Evolutionary conservation across 257 asterid genomes (phyloP).

Genomic region (Craterostigma plantagineum): DNA sequence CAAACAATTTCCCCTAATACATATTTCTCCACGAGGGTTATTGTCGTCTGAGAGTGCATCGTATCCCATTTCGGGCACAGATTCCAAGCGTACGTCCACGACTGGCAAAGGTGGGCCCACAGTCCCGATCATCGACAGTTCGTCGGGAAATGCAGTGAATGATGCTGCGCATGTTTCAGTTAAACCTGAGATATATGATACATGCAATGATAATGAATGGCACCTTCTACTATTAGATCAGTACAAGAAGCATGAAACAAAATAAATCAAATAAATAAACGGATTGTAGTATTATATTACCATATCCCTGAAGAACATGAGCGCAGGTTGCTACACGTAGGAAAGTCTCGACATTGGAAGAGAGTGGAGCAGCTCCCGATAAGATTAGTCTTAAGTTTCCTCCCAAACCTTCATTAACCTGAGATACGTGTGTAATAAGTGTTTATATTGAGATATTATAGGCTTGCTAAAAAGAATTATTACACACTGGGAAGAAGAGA

Average conservation of each 20-base stretch:
- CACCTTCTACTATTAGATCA: constrained; percentile 1
- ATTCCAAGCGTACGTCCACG: constrained; percentile 82
- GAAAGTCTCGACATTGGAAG: constrained; percentile 79
- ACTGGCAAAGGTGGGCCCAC: constrained; percentile 94
- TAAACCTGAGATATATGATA: too few relatives aligned
- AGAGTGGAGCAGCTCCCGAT: constrained; percentile 99
- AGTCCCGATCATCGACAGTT: constrained; percentile 64
- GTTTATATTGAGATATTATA: constrained; percentile 7
- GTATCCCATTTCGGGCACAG: constrained; percentile 95
- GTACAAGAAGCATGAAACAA: too few relatives aligned
- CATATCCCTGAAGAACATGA: constrained; percentile 92
- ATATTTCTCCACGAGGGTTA: constrained; percentile 80
- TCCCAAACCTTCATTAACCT: constrained; percentile 91
- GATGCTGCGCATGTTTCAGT: constrained; percentile 97
- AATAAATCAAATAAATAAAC: too few relatives aligned
- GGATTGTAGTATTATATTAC: constrained; percentile 28
- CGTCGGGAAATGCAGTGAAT: constrained; percentile 66
- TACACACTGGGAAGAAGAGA: constrained; percentile 6
- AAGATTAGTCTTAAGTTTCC: constrained; percentile 72
- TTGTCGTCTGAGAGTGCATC: constrained; percentile 77
- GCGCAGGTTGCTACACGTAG: constrained; percentile 68
- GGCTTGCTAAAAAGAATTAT: constrained; percentile 7
- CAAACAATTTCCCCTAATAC: constrained; percentile 62
- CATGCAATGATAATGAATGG: too few relatives aligned
- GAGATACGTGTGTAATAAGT: constrained; percentile 10